Base-by-base conservation (phyloP, 257 asterid genomes). In the Solanum pinnatisectum region DNA sequence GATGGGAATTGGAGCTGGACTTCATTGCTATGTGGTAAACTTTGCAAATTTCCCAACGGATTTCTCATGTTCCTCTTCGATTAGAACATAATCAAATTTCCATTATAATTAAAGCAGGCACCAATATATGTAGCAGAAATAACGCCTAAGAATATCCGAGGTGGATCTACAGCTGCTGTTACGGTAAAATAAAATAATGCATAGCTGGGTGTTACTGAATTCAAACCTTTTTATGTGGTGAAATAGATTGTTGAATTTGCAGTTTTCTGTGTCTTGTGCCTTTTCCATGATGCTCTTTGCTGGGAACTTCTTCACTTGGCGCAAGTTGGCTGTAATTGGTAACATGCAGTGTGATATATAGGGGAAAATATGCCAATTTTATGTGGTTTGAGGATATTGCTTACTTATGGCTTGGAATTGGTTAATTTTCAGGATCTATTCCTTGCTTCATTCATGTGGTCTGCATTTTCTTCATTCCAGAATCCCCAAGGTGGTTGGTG, bases 401-500 rank as follows among this genome's bases (percentile, higher is more conserved):
- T 33, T 71, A 37, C 42, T 70, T 65, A 52, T 67, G 32, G 15
- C 63, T 49, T 33, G 78, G 20, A n/a, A 63, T 70, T 56, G 14
- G 39, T 20, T 40, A 44, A 25, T 56, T 67, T 85, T 39, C 87
- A 90, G 90, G 92, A 82, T 16, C 44, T 25, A 60, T 90, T 60
- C 90, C 92, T 27, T 79, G 89, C 84, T 11, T 90, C 37, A 9
- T 90, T 42, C 89, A 86, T 42, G 68, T 86, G 39, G 13, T 86
- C 10, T 88, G 88, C 32, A 40, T 86, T 72, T 63, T 83, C 70
- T 88, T 90, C 77, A 81, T 90, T 39, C 90, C 90, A 44, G 90
- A 86, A 83, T 90, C 92, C 84, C 90, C 90, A 1, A 90, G 92
- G 84, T 88, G 89, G 92, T 63, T 88, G 88, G 92, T 88, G 37